phyloP scores from a whole-genome alignment of 495 filamentous ascomycete genomes.

The Halenospora varia region DNA sequence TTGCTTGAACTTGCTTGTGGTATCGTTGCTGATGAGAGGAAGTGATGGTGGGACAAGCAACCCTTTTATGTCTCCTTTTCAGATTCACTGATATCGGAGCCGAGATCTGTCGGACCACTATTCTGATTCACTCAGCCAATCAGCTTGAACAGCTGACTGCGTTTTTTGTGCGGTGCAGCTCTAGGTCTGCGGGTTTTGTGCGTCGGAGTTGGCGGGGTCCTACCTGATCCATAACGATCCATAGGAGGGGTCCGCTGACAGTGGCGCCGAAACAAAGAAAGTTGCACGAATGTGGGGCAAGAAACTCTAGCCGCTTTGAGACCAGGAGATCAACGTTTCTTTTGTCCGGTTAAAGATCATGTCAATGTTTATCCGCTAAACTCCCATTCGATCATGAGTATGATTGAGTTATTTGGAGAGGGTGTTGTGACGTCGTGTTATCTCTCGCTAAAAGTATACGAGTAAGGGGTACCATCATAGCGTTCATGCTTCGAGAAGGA shows the following conservation, averaged over 20 bases:
- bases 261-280: not conserved
- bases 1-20: not conserved
- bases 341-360: not conserved
- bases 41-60: not conserved
- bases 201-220: not conserved
- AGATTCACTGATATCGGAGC: not conserved
- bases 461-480: not conserved
- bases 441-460: not conserved
- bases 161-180: slow-evolving; percentile 1
- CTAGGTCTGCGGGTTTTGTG: slow-evolving; percentile 1
- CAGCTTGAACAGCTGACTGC: not conserved
- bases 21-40: not conserved
- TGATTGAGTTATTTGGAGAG: not conserved
- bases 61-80: not conserved
- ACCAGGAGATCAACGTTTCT: not conserved
- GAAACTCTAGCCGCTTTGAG: not conserved
- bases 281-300: not conserved
- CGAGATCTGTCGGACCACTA: not conserved
- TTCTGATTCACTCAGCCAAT: not conserved
- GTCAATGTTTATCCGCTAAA: not conserved
- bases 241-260: not conserved
- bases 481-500: not conserved
- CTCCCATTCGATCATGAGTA: not conserved
- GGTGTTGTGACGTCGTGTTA: not conserved
- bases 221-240: not conserved